These are phyloP conservation scores for Penicillium coprophilum DNA, from an alignment of 495 filamentous ascomycete species.

Conservation along the genomic window DNA sequence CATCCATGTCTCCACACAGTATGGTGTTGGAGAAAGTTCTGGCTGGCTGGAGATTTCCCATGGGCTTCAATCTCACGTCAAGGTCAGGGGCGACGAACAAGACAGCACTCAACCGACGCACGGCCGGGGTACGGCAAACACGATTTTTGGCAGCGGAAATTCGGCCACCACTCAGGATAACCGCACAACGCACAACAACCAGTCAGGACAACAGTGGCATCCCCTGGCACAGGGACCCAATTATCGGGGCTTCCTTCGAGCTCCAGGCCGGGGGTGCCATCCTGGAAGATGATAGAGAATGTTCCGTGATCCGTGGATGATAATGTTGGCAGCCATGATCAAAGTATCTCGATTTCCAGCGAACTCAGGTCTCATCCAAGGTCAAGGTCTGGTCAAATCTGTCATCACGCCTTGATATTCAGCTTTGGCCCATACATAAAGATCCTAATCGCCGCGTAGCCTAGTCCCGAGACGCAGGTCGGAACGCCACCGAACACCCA, in stretches of 20 bases:
- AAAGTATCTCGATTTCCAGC: too few relatives aligned
- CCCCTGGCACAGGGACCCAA: constrained; percentile 21
- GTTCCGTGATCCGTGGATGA: constrained; percentile 21
- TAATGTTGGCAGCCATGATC: too few relatives aligned
- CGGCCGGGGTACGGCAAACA: constrained; percentile 8
- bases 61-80: not conserved
- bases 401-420: not conserved
- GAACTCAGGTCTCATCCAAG: too few relatives aligned
- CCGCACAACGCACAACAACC: constrained; percentile 25
- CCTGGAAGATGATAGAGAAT: constrained; percentile 25
- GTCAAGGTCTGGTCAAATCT: too few relatives aligned
- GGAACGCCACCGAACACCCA: constrained; percentile 2
- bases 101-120: not conserved
- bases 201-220: constrained; percentile 22
- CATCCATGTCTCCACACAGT: constrained; percentile 17
- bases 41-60: not conserved
- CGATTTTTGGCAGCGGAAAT: constrained; percentile 22
- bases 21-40: not conserved
- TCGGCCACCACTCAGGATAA: constrained; percentile 22
- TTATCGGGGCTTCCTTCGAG: constrained; percentile 15
- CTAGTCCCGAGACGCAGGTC: not conserved
- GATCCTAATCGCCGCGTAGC: constrained; percentile 2
- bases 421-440: not conserved
- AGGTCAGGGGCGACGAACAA: constrained; percentile 3
- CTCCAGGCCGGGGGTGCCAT: constrained; percentile 23